phyloP scores from a whole-genome alignment of 2,329 filamentous ascomycete genomes.

The Penicillium sp. region DNA sequence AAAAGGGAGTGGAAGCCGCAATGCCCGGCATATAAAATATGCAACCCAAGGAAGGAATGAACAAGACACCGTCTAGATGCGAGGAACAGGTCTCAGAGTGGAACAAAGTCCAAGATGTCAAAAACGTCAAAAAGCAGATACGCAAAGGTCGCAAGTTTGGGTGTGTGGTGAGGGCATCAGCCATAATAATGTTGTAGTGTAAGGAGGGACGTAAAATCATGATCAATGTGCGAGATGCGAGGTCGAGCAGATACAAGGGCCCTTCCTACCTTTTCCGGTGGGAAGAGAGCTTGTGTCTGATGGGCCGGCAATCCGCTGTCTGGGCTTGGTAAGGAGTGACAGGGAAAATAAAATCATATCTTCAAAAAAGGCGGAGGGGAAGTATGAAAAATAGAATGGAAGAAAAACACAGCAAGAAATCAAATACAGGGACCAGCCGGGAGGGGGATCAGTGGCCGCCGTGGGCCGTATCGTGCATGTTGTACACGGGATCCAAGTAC shows the following conservation, averaged over 20 bases:
- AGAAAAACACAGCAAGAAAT: conserved; percentile 13
- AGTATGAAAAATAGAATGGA: conserved; percentile 26
- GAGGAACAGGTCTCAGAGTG: conserved; percentile 22
- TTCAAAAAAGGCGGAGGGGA: conserved; percentile 22
- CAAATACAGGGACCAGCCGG: not conserved
- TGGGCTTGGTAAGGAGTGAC: conserved; percentile 33
- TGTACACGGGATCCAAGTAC: conserved; percentile 38
- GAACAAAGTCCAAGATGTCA: not conserved
- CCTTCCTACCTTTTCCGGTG: conserved; percentile 22
- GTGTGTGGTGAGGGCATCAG: conserved; percentile 29
- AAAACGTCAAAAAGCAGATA: conserved; percentile 10
- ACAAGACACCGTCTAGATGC: conserved; percentile 38
- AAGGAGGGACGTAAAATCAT: conserved; percentile 41
- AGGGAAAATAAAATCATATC: conserved; percentile 26
- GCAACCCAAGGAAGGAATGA: conserved; percentile 35
- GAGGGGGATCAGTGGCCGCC: conserved; percentile 24
- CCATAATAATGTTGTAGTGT: conserved; percentile 25
- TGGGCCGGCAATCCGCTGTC: not conserved
- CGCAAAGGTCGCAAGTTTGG: conserved; percentile 18
- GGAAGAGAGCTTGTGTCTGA: conserved; percentile 13
- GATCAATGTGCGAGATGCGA: conserved; percentile 4
- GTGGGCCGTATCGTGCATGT: conserved; percentile 31
- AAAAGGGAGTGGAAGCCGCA: conserved; percentile 34
- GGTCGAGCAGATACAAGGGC: conserved; percentile 6
- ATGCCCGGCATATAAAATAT: conserved; percentile 30